Conservation (phyloP, 2,329 filamentous ascomycete species). For the Colletotrichum lentis region DNA sequence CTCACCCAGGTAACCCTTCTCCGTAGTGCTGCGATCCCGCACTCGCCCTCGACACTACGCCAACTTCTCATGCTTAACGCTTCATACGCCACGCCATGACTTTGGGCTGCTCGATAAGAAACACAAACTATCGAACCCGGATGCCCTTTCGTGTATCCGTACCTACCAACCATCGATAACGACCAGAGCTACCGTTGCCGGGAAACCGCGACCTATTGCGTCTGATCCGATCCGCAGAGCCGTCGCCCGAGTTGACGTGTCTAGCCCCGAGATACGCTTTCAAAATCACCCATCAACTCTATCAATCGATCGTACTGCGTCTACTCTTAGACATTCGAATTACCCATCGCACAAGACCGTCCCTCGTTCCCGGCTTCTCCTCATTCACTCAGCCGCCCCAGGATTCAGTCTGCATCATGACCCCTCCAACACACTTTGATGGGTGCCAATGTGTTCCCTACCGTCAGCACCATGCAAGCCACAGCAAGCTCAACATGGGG, state of each 20-base stretch:
- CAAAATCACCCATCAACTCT: neutral
- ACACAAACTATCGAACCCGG: neutral
- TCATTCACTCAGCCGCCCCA: neutral
- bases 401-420: neutral
- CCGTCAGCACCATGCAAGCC: neutral
- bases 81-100: neutral
- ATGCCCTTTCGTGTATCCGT: neutral
- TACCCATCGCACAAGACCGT: neutral
- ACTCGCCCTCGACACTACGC: too few species aligned
- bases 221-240: neutral
- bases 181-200: neutral
- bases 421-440: neutral
- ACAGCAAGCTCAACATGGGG: neutral
- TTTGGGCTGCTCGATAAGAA: constrained; percentile 7
- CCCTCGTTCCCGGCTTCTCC: neutral
- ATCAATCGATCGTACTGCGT: neutral
- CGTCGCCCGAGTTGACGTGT: neutral
- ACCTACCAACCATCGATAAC: neutral
- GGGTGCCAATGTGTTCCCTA: constrained; percentile 1
- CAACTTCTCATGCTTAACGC: too few species aligned
- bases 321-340: constrained; percentile 20
- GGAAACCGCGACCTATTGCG: neutral
- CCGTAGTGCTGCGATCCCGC: too few species aligned
- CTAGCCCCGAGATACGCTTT: neutral
- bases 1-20: too few species aligned